Evolutionary conservation across 2,329 filamentous ascomycete genomes (phyloP).

Genomic region (Penicillium vulpinum): DNA sequence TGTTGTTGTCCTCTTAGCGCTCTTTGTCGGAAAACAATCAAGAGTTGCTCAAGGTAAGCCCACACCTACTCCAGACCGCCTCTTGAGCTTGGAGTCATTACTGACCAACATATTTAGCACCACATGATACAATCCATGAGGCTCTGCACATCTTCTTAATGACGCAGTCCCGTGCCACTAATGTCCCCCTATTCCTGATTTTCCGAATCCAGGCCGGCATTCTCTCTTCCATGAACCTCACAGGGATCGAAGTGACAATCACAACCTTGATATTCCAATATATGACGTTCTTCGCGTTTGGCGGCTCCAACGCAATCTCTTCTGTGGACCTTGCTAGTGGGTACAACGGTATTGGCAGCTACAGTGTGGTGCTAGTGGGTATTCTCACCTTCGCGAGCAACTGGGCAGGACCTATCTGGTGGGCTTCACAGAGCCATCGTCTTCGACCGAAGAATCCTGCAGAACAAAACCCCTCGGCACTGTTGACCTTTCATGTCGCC

Average conservation of each 20-base stretch:
- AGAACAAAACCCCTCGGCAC: constrained; percentile 52
- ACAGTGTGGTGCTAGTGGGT: constrained; percentile 79
- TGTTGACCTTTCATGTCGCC: constrained; percentile 71
- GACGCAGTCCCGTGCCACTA: constrained; percentile 81
- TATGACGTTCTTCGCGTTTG: constrained; percentile 83
- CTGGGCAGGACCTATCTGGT: constrained; percentile 90
- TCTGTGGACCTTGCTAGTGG: constrained; percentile 92
- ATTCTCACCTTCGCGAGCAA: constrained; percentile 83
- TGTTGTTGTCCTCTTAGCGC: constrained; percentile 32
- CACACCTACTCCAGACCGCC: background rate
- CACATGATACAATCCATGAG: constrained; percentile 53
- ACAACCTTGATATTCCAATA: constrained; percentile 76
- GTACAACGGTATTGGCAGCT: constrained; percentile 85
- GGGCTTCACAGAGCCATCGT: constrained; percentile 63
- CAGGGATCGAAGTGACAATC: constrained; percentile 61
- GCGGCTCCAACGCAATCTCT: constrained; percentile 91
- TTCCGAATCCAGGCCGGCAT: constrained; percentile 64
- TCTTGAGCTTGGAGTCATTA: background rate
- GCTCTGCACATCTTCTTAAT: constrained; percentile 75
- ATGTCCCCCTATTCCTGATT: constrained; percentile 80
- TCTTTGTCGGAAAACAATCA: constrained; percentile 18
- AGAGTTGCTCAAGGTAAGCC: constrained; percentile 19
- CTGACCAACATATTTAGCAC: constrained; percentile 18
- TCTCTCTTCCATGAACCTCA: constrained; percentile 46
- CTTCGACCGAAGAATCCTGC: constrained; percentile 22